These are phyloP conservation scores for Pochonia chlamydosporia DNA, from an alignment of 2,329 filamentous ascomycete species.

Conservation along the genomic window DNA sequence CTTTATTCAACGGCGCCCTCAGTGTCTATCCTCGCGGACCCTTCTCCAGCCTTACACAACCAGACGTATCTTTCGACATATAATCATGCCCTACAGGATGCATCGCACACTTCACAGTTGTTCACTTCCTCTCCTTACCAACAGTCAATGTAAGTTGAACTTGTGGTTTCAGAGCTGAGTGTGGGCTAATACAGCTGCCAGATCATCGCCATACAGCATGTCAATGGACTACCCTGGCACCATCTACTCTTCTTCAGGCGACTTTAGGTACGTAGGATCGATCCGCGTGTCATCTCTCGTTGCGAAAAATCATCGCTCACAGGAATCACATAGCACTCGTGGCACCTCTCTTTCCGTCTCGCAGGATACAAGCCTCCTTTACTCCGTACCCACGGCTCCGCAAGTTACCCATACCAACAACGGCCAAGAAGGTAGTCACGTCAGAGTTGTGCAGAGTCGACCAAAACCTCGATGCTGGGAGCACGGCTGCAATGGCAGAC, in stretches of 20 bases:
- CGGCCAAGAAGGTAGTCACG: conserved; percentile 40
- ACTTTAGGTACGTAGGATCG: conserved; percentile 33
- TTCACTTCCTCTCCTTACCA: conserved; percentile 26
- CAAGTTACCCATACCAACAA: conserved; percentile 25
- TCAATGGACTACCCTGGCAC: conserved; percentile 37
- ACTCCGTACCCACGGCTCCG: conserved; percentile 34
- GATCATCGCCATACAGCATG: conserved; percentile 33
- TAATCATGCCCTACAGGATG: conserved; percentile 41
- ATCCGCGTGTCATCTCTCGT: not conserved
- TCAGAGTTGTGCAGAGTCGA: conserved; percentile 67
- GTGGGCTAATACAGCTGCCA: conserved; percentile 18
- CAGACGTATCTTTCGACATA: conserved; percentile 45
- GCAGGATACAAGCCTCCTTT: conserved; percentile 36
- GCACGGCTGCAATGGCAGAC: conserved; percentile 90
- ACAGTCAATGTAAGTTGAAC: conserved; percentile 29
- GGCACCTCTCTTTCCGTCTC: conserved; percentile 30
- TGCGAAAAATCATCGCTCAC: not conserved
- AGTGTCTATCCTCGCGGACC: conserved; percentile 46
- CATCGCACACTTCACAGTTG: conserved; percentile 29
- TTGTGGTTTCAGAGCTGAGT: not conserved
- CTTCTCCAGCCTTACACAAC: conserved; percentile 35
- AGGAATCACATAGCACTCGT: conserved; percentile 24
- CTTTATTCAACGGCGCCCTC: conserved; percentile 47
- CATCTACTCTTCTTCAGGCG: conserved; percentile 24
- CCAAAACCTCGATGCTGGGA: conserved; percentile 98